Conservation (phyloP, 2,329 filamentous ascomycete genomes). For the Cucurbitaria berberidis region DNA sequence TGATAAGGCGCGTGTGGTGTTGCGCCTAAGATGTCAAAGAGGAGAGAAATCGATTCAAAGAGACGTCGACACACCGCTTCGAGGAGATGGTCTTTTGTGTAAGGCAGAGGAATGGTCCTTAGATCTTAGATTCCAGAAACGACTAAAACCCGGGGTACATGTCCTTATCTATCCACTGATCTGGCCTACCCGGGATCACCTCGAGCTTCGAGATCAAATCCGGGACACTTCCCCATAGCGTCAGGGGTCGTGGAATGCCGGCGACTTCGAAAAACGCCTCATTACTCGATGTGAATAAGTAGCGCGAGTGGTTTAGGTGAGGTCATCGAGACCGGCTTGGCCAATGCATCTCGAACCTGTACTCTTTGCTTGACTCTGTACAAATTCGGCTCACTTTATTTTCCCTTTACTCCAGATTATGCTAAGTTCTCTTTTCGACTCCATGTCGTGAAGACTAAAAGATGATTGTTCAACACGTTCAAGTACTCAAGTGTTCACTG, state of each 20-base stretch:
- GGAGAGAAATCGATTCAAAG: slow-evolving; percentile 2
- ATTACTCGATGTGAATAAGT: slow-evolving; percentile 47
- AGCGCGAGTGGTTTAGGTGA: slow-evolving; percentile 28
- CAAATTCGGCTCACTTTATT: background rate
- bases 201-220: slow-evolving; percentile 12
- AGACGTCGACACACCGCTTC: background rate
- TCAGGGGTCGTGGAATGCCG: slow-evolving; percentile 26
- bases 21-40: slow-evolving; percentile 17
- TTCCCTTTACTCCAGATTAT: background rate
- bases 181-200: slow-evolving; percentile 18
- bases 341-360: slow-evolving; percentile 21
- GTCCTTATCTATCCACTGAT: slow-evolving; percentile 41
- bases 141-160: slow-evolving; percentile 46
- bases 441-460: background rate
- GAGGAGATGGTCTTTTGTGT: slow-evolving; percentile 2
- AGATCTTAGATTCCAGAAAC: slow-evolving; percentile 17
- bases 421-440: background rate
- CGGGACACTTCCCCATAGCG: slow-evolving; percentile 23
- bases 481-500: background rate
- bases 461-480: too few species aligned
- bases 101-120: slow-evolving; percentile 9
- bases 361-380: slow-evolving; percentile 18
- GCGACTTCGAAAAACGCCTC: slow-evolving; percentile 10
- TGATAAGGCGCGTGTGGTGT: slow-evolving; percentile 38
- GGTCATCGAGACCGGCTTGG: slow-evolving; percentile 35